A percentile compares a stretch with the other conserved stretches of the same genome.
Conservation (phyloP, 192 early-diverging fungal genomes). For the Spinellus fusiger region DNA sequence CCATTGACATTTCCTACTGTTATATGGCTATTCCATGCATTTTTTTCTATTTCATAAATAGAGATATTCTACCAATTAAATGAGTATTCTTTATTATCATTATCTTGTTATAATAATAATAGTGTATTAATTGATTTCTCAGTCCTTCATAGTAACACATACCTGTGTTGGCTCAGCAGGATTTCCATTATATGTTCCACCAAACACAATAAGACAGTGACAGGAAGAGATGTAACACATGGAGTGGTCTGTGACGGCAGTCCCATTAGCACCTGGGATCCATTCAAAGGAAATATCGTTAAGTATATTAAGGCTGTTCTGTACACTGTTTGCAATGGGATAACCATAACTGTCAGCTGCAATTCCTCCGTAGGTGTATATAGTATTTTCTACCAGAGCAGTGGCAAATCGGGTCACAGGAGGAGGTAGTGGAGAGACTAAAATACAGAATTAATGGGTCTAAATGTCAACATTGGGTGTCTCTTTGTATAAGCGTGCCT, state of each 20-base stretch:
- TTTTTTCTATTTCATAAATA: constrained; percentile 38
- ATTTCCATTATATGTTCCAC: constrained; percentile 51
- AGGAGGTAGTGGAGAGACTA: constrained; percentile 8
- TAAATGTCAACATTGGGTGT: not conserved
- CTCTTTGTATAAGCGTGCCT: constrained; percentile 14
- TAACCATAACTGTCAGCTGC: constrained; percentile 21
- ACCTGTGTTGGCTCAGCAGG: constrained; percentile 37
- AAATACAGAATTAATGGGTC: not conserved
- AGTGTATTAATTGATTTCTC: not conserved
- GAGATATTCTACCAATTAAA: constrained; percentile 1
- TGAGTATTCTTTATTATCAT: not conserved
- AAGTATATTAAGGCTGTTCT: constrained; percentile 21
- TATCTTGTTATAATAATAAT: not conserved
- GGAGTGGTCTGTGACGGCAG: constrained; percentile 25
- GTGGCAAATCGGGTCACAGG: constrained; percentile 46
- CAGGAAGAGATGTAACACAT: constrained; percentile 32
- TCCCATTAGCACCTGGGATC: constrained; percentile 21
- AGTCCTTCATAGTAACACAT: not conserved
- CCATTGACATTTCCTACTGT: constrained; percentile 32
- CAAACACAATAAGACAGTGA: constrained; percentile 57
- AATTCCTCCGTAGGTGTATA: constrained; percentile 31
- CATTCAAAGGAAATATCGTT: constrained; percentile 25
- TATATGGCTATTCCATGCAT: constrained; percentile 49
- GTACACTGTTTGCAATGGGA: constrained; percentile 7
- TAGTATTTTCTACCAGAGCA: constrained; percentile 48